Conservation (phyloP, 257 asterid species). For the Catharanthus roseus region DNA sequence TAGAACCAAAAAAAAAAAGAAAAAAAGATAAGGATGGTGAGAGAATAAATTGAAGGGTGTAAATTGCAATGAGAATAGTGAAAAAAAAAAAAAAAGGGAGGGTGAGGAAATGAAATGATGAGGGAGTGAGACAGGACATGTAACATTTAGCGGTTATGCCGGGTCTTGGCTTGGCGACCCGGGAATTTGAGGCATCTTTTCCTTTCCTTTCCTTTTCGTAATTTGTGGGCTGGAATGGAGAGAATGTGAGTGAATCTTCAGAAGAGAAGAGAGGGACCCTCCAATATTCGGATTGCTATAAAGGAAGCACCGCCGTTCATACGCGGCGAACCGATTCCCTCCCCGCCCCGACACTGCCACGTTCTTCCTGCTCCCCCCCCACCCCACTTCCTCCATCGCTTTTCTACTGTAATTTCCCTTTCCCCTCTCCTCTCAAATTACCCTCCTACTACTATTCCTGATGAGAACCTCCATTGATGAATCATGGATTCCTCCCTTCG, state of each 20-base stretch:
- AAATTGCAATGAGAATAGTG: not conserved
- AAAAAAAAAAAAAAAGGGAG: not conserved
- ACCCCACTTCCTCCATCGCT: not conserved
- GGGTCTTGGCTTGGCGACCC: too few species aligned
- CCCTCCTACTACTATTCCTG: too few species aligned
- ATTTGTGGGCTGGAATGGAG: not conserved
- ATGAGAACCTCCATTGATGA: too few species aligned
- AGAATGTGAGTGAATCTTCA: too few species aligned
- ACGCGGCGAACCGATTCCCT: slow-evolving; percentile 41
- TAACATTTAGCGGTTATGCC: not conserved
- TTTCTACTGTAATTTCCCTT: not conserved
- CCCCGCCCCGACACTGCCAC: slow-evolving; percentile 22
- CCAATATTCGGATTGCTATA: slow-evolving; percentile 5
- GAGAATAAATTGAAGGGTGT: not conserved
- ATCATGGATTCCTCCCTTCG: too few species aligned
- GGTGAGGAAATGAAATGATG: not conserved
- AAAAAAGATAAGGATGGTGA: too few species aligned
- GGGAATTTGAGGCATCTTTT: not conserved
- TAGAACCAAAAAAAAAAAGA: too few species aligned
- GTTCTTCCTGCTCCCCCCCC: slow-evolving; percentile 14
- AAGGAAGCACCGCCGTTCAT: slow-evolving; percentile 28
- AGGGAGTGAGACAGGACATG: not conserved
- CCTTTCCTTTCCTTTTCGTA: not conserved
- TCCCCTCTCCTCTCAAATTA: too few species aligned
- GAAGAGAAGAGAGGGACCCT: too few species aligned